Evolutionary conservation across 805 yeast genomes (phyloP).

Genomic region (Ogataea polymorpha): DNA sequence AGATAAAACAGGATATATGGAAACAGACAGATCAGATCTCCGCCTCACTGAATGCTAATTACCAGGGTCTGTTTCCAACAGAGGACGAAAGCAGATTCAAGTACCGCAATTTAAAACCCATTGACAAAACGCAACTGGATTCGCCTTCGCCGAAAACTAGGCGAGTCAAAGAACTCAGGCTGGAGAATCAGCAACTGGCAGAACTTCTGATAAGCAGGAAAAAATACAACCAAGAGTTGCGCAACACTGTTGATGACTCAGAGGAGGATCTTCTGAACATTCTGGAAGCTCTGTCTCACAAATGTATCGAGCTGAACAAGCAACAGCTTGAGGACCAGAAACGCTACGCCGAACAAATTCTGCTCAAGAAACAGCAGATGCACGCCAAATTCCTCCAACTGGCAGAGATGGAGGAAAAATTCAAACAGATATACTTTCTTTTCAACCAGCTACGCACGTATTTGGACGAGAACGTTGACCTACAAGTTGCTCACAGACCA

Average conservation of each 20-base stretch:
- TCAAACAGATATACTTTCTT: constrained; percentile 15
- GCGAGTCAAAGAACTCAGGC: constrained; percentile 6
- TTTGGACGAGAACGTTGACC: constrained; percentile 6
- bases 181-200: constrained; percentile 16
- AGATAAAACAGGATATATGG: constrained; percentile 29
- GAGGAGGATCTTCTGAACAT: constrained; percentile 18
- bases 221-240: constrained; percentile 20
- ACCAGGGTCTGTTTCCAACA: not conserved
- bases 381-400: constrained; percentile 18
- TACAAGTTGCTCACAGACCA: not conserved
- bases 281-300: constrained; percentile 11
- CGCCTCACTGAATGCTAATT: constrained; percentile 2
- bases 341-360: constrained; percentile 11
- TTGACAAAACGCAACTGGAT: not conserved
- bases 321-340: constrained; percentile 17
- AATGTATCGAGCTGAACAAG: constrained; percentile 10
- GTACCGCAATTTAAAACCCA: constrained; percentile 11
- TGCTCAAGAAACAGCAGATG: constrained; percentile 14
- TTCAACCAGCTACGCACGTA: constrained; percentile 13
- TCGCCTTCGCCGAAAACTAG: not conserved
- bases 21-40: constrained; percentile 20
- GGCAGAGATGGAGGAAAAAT: constrained; percentile 18
- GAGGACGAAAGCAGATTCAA: constrained; percentile 1
- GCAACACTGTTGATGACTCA: constrained; percentile 17
- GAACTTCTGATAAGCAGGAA: constrained; percentile 15